Evolutionary conservation across 2,329 filamentous ascomycete genomes (phyloP).

Genomic region (Metarhizium guizhouense): DNA sequence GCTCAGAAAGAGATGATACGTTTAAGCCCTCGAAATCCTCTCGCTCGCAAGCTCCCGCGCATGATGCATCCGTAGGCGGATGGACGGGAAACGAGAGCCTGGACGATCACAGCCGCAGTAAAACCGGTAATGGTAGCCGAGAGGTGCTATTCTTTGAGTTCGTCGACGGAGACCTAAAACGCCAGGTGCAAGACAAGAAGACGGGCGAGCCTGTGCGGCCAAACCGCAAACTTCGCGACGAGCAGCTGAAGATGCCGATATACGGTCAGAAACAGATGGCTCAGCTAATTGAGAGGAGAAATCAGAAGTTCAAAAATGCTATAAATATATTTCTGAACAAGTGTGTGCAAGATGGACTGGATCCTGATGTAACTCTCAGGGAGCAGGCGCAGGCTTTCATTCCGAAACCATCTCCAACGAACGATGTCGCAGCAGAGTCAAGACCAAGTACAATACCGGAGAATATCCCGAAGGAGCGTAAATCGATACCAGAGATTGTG

Average conservation of each 20-base stretch:
- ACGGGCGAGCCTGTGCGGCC: conserved; percentile 65
- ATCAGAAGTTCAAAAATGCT: conserved; percentile 70
- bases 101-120: conserved; percentile 14
- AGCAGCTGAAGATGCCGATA: conserved; percentile 83
- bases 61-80: conserved; percentile 49
- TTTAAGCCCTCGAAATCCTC: conserved; percentile 42
- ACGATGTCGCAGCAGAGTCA: conserved; percentile 18
- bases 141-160: conserved; percentile 89
- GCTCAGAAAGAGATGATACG: conserved; percentile 54
- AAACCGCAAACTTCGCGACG: conserved; percentile 59
- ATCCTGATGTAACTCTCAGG: conserved; percentile 59
- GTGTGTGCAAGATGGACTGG: conserved; percentile 54
- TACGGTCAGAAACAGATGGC: conserved; percentile 91
- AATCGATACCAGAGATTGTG: conserved; percentile 75
- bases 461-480: conserved; percentile 70
- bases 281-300: conserved; percentile 79
- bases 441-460: conserved; percentile 46
- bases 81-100: conserved; percentile 40
- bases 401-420: conserved; percentile 46
- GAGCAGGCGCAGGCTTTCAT: conserved; percentile 50
- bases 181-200: conserved; percentile 62
- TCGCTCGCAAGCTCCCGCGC: conserved; percentile 38
- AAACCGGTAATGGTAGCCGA: conserved; percentile 26
- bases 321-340: conserved; percentile 68
- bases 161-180: conserved; percentile 80